phyloP scores from a whole-genome alignment of 768 basidiomycete genomes.

The Lepiota venenata region DNA sequence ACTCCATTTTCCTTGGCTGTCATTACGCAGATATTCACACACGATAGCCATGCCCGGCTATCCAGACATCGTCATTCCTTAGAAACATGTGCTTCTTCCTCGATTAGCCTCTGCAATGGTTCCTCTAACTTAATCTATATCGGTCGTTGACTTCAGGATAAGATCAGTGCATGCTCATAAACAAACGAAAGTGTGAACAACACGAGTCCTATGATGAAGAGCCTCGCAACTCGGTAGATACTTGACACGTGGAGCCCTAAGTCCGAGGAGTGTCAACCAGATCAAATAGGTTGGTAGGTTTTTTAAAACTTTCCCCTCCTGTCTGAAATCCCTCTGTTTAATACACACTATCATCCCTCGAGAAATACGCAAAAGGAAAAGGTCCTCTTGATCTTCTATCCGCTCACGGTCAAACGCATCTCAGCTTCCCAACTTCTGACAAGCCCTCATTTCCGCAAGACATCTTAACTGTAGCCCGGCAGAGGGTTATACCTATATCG shows the following conservation, averaged over 20 bases:
- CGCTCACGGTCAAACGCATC: not conserved
- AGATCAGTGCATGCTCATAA: too few species aligned
- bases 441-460: not conserved
- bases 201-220: not conserved
- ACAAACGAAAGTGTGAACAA: not conserved
- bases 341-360: not conserved
- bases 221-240: not conserved
- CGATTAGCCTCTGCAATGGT: too few species aligned
- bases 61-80: not conserved
- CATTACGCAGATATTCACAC: not conserved
- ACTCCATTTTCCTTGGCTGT: too few species aligned
- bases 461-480: not conserved
- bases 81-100: too few species aligned
- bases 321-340: not conserved
- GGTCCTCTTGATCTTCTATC: not conserved
- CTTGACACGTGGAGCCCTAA: not conserved
- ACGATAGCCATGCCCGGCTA: too few species aligned
- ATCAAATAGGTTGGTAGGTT: not conserved
- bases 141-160: too few species aligned
- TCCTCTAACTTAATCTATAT: too few species aligned
- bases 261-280: not conserved
- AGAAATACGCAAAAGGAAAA: too few species aligned
- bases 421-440: not conserved
- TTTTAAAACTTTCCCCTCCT: conserved; percentile 3
- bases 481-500: not conserved